Evolutionary conservation across 805 yeast genomes (phyloP).

Genomic region (Spathaspora sp.): DNA sequence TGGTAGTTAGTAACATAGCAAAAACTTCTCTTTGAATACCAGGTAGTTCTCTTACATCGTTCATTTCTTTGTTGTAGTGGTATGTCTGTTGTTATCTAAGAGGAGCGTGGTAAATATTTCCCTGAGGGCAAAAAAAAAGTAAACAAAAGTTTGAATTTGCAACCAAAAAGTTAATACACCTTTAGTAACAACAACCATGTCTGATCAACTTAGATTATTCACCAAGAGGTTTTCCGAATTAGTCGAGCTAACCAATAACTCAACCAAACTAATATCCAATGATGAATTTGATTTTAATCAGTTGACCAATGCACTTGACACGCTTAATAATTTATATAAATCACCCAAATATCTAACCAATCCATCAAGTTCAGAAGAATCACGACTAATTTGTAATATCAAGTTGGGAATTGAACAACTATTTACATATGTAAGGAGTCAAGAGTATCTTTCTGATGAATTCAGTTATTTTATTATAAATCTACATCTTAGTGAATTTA

Average conservation of each 20-base stretch:
- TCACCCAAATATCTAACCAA: neutral
- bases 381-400: neutral
- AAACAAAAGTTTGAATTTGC: neutral
- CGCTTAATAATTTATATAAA: neutral
- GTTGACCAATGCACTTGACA: neutral
- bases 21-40: too few relatives aligned
- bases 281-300: neutral
- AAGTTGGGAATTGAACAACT: neutral
- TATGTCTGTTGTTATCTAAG: too few relatives aligned
- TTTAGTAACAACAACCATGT: neutral
- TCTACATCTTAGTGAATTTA: constrained; percentile 1
- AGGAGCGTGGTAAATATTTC: neutral
- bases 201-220: neutral
- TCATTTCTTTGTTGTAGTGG: too few relatives aligned
- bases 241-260: neutral
- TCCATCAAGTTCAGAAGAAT: neutral
- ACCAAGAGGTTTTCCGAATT: neutral
- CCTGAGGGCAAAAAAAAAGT: neutral
- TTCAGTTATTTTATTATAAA: neutral
- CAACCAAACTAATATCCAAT: neutral
- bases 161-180: neutral
- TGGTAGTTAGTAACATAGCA: too few relatives aligned
- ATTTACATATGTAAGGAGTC: neutral
- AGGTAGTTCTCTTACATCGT: too few relatives aligned
- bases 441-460: neutral